Conservation (phyloP, 2,329 filamentous ascomycete species). For the Cladosporium sp. region DNA sequence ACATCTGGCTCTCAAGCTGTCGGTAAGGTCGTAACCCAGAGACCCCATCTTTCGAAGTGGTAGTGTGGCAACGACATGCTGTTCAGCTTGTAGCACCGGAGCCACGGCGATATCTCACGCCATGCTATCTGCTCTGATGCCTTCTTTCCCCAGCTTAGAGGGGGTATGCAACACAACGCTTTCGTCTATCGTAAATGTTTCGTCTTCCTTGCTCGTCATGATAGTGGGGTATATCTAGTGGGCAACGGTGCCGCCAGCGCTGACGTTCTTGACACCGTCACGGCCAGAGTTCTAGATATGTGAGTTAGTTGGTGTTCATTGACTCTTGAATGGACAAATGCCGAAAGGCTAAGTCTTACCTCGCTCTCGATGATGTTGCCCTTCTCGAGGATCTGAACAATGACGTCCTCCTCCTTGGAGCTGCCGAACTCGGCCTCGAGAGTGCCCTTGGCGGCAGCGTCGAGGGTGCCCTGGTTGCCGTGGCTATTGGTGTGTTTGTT, state of each 20-base stretch:
- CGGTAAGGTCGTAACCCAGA: background rate
- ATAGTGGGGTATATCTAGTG: slow-evolving; percentile 26
- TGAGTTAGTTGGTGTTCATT: slow-evolving; percentile 19
- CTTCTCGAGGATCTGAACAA: slow-evolving; percentile 77
- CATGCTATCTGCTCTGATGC: slow-evolving; percentile 2
- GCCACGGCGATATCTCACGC: slow-evolving; percentile 7
- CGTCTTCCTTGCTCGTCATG: slow-evolving; percentile 17
- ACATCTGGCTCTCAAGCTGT: background rate
- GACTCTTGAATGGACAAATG: background rate
- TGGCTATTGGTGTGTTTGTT: slow-evolving; percentile 58
- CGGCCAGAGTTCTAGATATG: slow-evolving; percentile 41
- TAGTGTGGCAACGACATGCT: background rate
- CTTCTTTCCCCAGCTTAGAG: background rate
- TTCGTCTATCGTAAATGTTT: slow-evolving; percentile 14
- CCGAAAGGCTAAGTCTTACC: slow-evolving; percentile 42
- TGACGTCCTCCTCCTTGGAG: slow-evolving; percentile 72
- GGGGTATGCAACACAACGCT: slow-evolving; percentile 1
- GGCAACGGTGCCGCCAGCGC: slow-evolving; percentile 37
- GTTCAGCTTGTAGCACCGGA: background rate
- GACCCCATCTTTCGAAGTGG: background rate
- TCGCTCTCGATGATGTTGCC: slow-evolving; percentile 66
- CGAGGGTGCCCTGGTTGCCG: slow-evolving; percentile 76
- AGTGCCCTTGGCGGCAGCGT: slow-evolving; percentile 70
- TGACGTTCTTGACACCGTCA: slow-evolving; percentile 46
- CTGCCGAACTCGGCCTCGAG: slow-evolving; percentile 90